A percentile compares a stretch with the other conserved stretches of the same genome.
Conservation (phyloP, 768 basidiomycete genomes). For the Daedaleopsis sinensis region DNA sequence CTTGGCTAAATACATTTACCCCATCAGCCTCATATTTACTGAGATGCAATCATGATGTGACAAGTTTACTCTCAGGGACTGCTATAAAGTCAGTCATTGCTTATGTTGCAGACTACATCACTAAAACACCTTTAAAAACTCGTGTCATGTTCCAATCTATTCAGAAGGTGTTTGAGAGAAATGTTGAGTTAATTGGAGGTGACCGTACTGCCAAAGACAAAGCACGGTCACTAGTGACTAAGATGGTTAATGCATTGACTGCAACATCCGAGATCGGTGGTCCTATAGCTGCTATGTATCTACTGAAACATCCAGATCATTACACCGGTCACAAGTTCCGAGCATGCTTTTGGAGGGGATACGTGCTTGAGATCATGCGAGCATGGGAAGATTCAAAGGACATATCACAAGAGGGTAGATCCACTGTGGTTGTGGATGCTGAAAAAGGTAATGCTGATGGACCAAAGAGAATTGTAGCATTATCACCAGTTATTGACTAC, state of each 20-base stretch:
- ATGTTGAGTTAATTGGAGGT: background rate
- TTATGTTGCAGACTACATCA: slow-evolving; percentile 1
- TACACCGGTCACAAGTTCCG: too few species aligned
- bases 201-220: background rate
- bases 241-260: slow-evolving; percentile 8
- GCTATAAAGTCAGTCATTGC: slow-evolving; percentile 3
- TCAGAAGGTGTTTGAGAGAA: slow-evolving; percentile 1
- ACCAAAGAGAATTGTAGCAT: too few species aligned
- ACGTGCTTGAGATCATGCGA: too few species aligned
- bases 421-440: too few species aligned
- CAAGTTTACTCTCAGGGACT: background rate
- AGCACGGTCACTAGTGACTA: slow-evolving; percentile 1
- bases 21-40: background rate
- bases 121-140: background rate
- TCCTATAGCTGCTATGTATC: slow-evolving; percentile 9
- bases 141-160: slow-evolving; percentile 4
- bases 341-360: too few species aligned
- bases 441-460: too few species aligned
- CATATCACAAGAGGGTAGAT: too few species aligned
- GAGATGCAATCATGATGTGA: background rate
- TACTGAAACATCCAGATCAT: too few species aligned
- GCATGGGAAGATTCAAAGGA: too few species aligned
- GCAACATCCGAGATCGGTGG: slow-evolving; percentile 12
- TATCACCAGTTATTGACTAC: too few species aligned
- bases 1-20: slow-evolving; percentile 2